Conservation (phyloP, 306 rosid genomes). For the Argentina anserina region DNA sequence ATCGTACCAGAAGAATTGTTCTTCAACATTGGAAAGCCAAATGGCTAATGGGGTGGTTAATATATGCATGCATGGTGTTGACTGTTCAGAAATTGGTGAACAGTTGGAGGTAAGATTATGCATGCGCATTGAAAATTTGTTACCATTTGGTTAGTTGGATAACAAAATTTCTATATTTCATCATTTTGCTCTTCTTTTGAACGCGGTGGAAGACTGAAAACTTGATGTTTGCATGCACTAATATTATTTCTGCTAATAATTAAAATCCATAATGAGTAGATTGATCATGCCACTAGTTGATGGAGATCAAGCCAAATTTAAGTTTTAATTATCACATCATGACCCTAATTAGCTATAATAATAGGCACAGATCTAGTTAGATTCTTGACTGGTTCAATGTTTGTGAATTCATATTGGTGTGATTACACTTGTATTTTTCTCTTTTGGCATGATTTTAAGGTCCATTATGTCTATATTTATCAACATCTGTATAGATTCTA, state of each 20-base stretch:
- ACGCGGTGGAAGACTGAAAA: background rate
- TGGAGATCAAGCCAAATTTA: background rate
- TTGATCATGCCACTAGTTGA: background rate
- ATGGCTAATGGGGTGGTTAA: slow-evolving; percentile 7
- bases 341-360: background rate
- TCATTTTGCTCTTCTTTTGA: slow-evolving; percentile 1
- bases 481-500: background rate
- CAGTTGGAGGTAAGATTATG: slow-evolving; percentile 24
- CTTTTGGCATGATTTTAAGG: background rate
- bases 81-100: slow-evolving; percentile 14
- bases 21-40: background rate
- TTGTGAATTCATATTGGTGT: background rate
- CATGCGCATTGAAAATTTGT: slow-evolving; percentile 31
- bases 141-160: background rate
- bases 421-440: background rate
- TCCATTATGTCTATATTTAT: background rate
- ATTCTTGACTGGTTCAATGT: background rate
- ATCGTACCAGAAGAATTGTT: background rate
- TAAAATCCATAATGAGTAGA: background rate
- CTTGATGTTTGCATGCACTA: slow-evolving; percentile 16
- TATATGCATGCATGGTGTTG: background rate
- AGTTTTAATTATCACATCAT: background rate
- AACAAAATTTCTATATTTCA: background rate
- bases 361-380: background rate
- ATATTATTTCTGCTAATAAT: background rate